Conservation (phyloP, 164 flowering plant genomes). For the Chimonanthus praecox region DNA sequence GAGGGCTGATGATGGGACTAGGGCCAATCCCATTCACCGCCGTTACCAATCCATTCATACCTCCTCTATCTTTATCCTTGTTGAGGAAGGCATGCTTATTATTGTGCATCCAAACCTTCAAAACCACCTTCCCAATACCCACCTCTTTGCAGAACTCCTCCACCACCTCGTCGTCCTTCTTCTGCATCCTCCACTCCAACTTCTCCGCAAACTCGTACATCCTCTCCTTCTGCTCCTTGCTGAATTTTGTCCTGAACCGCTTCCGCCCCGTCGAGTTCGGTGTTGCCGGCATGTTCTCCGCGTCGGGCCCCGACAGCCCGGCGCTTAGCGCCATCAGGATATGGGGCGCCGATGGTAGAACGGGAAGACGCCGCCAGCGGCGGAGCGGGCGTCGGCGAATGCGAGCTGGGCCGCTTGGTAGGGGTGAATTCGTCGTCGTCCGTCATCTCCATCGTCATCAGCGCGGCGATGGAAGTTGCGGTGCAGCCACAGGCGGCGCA, state of each 20-base stretch:
- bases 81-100: conserved; percentile 24
- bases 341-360: too few relatives aligned
- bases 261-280: conserved; percentile 36
- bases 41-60: too few relatives aligned
- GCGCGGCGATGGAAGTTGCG: conserved; percentile 71
- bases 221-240: conserved; percentile 44
- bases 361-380: conserved; percentile 40
- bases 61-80: too few relatives aligned
- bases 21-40: too few relatives aligned
- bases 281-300: conserved; percentile 29
- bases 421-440: background rate
- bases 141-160: conserved; percentile 39
- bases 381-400: conserved; percentile 37
- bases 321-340: conserved; percentile 26
- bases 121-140: conserved; percentile 35
- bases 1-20: too few relatives aligned
- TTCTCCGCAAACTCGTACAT: conserved; percentile 45
- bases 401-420: conserved; percentile 2
- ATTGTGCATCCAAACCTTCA: conserved; percentile 57
- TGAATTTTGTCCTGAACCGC: conserved; percentile 45
- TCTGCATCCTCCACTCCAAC: conserved; percentile 45
- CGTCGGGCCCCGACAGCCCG: conserved; percentile 42
- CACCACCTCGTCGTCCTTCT: conserved; percentile 34
- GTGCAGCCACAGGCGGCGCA: conserved; percentile 75
- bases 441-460: conserved; percentile 9